These are phyloP conservation scores for Carallia pectinifolia DNA, from an alignment of 345 rosid species.

Conservation along the genomic window DNA sequence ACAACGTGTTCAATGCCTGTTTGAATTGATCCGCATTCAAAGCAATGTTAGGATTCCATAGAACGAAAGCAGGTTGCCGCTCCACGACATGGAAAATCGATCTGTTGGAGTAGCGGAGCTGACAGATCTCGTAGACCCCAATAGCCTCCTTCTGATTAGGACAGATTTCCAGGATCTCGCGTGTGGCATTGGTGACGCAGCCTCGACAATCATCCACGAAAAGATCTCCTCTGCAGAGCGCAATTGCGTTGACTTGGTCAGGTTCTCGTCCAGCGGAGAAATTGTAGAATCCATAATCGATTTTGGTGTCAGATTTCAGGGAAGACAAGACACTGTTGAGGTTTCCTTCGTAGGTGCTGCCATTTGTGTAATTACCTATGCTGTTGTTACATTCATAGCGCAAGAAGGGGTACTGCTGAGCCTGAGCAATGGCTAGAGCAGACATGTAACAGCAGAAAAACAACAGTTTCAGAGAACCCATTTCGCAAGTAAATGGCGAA, in stretches of 20 bases:
- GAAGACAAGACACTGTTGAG: slow-evolving; percentile 16
- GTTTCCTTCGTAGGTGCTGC: slow-evolving; percentile 18
- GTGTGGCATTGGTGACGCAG: not conserved
- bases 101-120: slow-evolving; percentile 19
- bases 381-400: not conserved
- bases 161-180: slow-evolving; percentile 10
- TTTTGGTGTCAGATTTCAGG: not conserved
- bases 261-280: slow-evolving; percentile 5
- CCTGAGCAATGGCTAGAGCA: slow-evolving; percentile 15
- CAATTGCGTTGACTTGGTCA: slow-evolving; percentile 20
- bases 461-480: not conserved
- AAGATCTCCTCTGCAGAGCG: slow-evolving; percentile 23
- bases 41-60: not conserved
- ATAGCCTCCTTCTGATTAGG: slow-evolving; percentile 19
- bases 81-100: slow-evolving; percentile 4
- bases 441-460: not conserved
- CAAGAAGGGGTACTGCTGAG: not conserved
- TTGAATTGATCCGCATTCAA: slow-evolving; percentile 13
- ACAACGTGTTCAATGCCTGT: not conserved
- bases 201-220: not conserved
- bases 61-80: rapidly evolving
- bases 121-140: not conserved
- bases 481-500: not conserved
- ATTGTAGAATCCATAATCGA: slow-evolving; percentile 18
- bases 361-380: slow-evolving; percentile 18